Evolutionary conservation across 768 basidiomycete genomes (phyloP), one percentile per base, ranked within the genome.

Genomic region (Phylloporus arenicola): DNA sequence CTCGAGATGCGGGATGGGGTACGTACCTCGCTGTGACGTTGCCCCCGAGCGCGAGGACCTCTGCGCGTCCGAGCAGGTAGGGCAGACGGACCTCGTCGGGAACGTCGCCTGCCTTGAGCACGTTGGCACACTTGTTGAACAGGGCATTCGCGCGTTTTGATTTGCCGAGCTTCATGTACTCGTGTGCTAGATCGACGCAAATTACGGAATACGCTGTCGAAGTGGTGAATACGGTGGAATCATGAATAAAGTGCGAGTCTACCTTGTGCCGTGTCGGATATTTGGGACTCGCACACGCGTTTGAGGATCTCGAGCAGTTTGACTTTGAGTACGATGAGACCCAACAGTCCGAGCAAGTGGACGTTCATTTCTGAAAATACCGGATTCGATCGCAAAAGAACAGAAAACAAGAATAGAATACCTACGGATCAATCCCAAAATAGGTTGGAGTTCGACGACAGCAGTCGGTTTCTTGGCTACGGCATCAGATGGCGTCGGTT

Each of bases 161-260:
- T 64, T 86, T 89, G 3, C 94, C 93, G 1, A 97, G 75, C 31
- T 76, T 79, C 40, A 83, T 70, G 58, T 93, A 92, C 63, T 93
- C 90, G 48, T 82, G 76, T 0, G 87, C 93, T 6, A 95, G 76
- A 38, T 84, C 80, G 1, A 84, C 70, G 3, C 87, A 92, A 2
- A 79, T 70, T 1, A 67, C 65, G 17, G 88, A 72, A 62, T 82
- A 90, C 12, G 73, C 86, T 89, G 55, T 24, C 8, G 24, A 37
- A 22, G 8, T 47, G 19, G 8, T 47, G 10, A 8, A 19, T n/a
- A 33, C 30, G 10, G n/a, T 39, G 3, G 27, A 20, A n/a, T 17
- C 2, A 12, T 9, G 37, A 20, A 22, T 17, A 10, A n/a, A 40
- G 6, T 24, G 22, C 8, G 6, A 6, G 12, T 16, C 10, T 43